Evolutionary conservation across 2,329 filamentous ascomycete genomes (phyloP).

Genomic region (Allantophomopsis lycopodina): DNA sequence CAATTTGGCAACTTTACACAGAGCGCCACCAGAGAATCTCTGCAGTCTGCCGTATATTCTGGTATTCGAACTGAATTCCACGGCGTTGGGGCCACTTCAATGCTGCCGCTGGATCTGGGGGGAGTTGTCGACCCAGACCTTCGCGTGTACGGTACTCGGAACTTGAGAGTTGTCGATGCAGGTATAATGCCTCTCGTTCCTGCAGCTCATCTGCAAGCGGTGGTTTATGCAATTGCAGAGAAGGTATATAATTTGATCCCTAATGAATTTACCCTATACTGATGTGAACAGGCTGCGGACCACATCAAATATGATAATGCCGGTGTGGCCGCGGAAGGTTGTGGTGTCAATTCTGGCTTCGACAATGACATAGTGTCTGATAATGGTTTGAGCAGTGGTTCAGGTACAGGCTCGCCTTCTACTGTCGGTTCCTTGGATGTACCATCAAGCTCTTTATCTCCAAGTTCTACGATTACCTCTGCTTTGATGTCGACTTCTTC

Average conservation of each 20-base stretch:
- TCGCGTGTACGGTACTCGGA: conserved; percentile 13
- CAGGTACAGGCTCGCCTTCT: no score
- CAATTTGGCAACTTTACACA: conserved; percentile 11
- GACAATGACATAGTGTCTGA: no score
- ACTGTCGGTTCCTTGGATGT: no score
- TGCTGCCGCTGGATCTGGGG: conserved; percentile 10
- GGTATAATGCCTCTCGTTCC: conserved; percentile 12
- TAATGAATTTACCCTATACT: no score
- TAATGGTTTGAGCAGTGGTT: no score
- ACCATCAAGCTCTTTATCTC: no score
- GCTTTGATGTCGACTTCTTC: no score
- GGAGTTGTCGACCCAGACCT: conserved; percentile 13
- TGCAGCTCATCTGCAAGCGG: conserved; percentile 9
- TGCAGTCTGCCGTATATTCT: conserved; percentile 7
- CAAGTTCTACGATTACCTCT: no score
- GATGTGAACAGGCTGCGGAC: conserved; percentile 1
- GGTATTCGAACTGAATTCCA: conserved; percentile 13
- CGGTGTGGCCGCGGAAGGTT: background rate
- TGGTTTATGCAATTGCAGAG: conserved; percentile 12
- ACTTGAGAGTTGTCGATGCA: conserved; percentile 13
- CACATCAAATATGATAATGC: background rate
- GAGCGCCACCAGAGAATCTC: conserved; percentile 6
- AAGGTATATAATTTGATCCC: conserved; percentile 4
- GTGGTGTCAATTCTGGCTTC: background rate
- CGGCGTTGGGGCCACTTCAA: conserved; percentile 10